Evolutionary conservation across 768 basidiomycete genomes (phyloP), one percentile per base, ranked within the genome.

Genomic region (Sutorius australiensis): DNA sequence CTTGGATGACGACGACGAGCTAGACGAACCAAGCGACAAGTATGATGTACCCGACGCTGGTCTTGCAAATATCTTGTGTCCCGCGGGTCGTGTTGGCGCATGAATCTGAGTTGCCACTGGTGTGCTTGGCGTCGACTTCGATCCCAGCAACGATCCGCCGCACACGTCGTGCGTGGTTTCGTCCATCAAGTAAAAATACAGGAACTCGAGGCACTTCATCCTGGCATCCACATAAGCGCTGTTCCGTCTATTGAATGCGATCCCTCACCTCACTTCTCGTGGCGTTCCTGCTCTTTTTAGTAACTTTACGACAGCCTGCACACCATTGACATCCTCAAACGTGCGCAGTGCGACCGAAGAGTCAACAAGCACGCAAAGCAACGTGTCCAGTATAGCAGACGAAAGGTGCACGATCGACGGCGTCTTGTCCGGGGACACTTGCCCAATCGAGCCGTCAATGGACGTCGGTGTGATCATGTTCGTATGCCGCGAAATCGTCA

Each of bases 151-250:
- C 51, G 48, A 17, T 16, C 16, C 24, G 30, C 43, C 40, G 10
- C 48, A 56, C 39, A 45, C 51, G 4, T 58, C 53, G 19, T 58
- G 52, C 6, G 72, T 65, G 1, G 80, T 82, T 65, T 97, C 94
- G 54, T 95, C 94, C 41, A 95, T 76, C 7, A 98, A 77, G 67
- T 98, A 98, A 68, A 95, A 97, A 69, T 95, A 95, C 14, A 98
- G 72, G 61, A 97, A 94, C 66, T 97, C 95, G 16, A 98, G 76
- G 56, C 92, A 95, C 73, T 95, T 95, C 89, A 97, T 95, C 61
- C 94, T 95, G 61, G 19, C 33, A 40, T 39, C 36, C 24, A 33
- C 7, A 16, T 70, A 33, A 42, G 43, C 34, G 17, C 16, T 44
- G 9, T 12, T 41, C 28, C 32, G 27, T 41, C 16, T 8, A 14